These are phyloP conservation scores for Leccinum subgranulosum DNA, from an alignment of 768 basidiomycete species.

Conservation along the genomic window DNA sequence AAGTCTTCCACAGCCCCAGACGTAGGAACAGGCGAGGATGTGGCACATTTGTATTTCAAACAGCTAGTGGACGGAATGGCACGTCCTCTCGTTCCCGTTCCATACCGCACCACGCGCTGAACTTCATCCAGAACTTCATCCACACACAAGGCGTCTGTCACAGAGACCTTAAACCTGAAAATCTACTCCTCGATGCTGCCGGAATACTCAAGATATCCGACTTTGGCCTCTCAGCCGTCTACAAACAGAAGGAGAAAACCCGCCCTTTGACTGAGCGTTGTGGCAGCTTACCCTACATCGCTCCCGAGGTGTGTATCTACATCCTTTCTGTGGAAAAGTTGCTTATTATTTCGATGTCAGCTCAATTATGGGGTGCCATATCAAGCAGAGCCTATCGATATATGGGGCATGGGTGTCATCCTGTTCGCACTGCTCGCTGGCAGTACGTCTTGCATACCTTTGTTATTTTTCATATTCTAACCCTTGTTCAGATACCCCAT, in stretches of 20 bases:
- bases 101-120: neutral
- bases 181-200: slow-evolving; percentile 78
- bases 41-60: slow-evolving; percentile 87
- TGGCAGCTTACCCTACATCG: slow-evolving; percentile 92
- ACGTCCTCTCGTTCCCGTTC: slow-evolving; percentile 3
- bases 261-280: slow-evolving; percentile 77
- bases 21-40: slow-evolving; percentile 78
- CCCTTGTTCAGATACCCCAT: slow-evolving; percentile 76
- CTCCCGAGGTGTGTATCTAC: slow-evolving; percentile 69
- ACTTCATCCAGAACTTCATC: slow-evolving; percentile 62
- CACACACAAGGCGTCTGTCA: slow-evolving; percentile 91
- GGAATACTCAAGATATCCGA: slow-evolving; percentile 92
- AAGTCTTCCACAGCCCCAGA: slow-evolving; percentile 66
- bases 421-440: slow-evolving; percentile 88
- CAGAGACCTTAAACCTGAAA: slow-evolving; percentile 96
- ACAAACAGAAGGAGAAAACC: slow-evolving; percentile 77
- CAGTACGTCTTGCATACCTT: slow-evolving; percentile 50
- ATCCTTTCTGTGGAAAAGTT: neutral
- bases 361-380: slow-evolving; percentile 67
- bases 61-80: slow-evolving; percentile 87
- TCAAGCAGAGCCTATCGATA: slow-evolving; percentile 88
- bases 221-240: slow-evolving; percentile 92
- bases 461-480: neutral
- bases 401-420: slow-evolving; percentile 96
- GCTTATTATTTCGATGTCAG: slow-evolving; percentile 35